These are phyloP conservation scores for Coemansia sp. DNA, from an alignment of 371 early-diverging fungal species.

Conservation along the genomic window DNA sequence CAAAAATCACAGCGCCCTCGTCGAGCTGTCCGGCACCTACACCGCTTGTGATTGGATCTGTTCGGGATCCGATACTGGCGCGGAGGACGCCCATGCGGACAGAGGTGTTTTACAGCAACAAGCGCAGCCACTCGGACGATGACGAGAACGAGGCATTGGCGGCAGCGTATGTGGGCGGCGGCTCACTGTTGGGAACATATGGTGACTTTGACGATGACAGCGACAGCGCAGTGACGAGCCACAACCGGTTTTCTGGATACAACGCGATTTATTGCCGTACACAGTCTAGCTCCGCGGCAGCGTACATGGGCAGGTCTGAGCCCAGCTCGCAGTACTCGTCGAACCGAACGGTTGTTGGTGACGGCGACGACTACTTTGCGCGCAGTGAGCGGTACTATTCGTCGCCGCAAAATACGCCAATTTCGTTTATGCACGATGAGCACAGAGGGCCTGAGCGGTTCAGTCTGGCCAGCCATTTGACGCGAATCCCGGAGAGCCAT, in stretches of 20 bases:
- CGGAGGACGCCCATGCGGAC: constrained; percentile 7
- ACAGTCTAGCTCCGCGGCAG: neutral
- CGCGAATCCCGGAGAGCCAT: constrained; percentile 8
- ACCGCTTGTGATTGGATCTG: constrained; percentile 1
- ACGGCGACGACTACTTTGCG: neutral
- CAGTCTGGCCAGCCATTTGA: constrained; percentile 5
- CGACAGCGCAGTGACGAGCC: neutral
- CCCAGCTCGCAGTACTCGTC: neutral
- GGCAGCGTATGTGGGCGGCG: constrained; percentile 31
- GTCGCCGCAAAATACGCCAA: constrained; percentile 34
- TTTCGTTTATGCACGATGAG: constrained; percentile 11
- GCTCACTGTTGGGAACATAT: constrained; percentile 30
- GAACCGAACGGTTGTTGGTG: neutral
- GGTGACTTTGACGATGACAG: constrained; percentile 22
- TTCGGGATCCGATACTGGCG: neutral
- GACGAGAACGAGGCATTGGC: constrained; percentile 39
- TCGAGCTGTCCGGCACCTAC: constrained; percentile 8
- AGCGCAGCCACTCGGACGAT: constrained; percentile 28
- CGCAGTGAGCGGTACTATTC: constrained; percentile 6
- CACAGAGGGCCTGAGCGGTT: neutral
- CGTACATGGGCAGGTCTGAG: neutral
- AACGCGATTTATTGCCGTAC: constrained; percentile 14
- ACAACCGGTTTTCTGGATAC: constrained; percentile 3
- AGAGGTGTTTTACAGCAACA: constrained; percentile 13
- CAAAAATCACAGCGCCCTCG: neutral